Conservation (phyloP, 805 yeast genomes). For the Zygosaccharomyces bailii region DNA sequence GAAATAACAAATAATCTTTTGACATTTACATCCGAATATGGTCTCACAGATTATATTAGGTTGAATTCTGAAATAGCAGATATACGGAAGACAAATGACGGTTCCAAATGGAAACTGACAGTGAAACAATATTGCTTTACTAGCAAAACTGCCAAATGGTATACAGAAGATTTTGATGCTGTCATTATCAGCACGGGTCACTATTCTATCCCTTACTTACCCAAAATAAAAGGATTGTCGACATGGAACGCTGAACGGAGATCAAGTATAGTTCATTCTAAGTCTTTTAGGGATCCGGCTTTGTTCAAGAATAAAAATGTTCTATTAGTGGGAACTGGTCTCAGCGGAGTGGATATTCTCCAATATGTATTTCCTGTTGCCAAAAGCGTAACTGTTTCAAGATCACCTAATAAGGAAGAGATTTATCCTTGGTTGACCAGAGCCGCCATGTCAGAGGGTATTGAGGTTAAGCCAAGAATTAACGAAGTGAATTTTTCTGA, state of each 20-base stretch:
- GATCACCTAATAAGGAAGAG: slow-evolving; percentile 65
- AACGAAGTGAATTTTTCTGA: slow-evolving; percentile 28
- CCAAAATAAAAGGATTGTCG: slow-evolving; percentile 22
- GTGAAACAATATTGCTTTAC: slow-evolving; percentile 20
- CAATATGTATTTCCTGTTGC: slow-evolving; percentile 40
- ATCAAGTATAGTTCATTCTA: slow-evolving; percentile 43
- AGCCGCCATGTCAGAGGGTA: slow-evolving; percentile 39
- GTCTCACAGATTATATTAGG: slow-evolving; percentile 11
- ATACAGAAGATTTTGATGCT: slow-evolving; percentile 39
- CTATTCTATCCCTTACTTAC: slow-evolving; percentile 41
- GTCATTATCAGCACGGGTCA: slow-evolving; percentile 42
- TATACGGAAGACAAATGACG: slow-evolving; percentile 15
- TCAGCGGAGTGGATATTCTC: slow-evolving; percentile 40
- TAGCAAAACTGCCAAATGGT: slow-evolving; percentile 36
- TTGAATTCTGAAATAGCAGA: slow-evolving; percentile 20
- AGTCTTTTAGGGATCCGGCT: slow-evolving; percentile 22
- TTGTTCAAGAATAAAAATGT: slow-evolving; percentile 32
- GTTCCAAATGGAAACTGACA: slow-evolving; percentile 15
- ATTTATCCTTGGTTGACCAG: slow-evolving; percentile 39
- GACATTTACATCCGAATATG: slow-evolving; percentile 9
- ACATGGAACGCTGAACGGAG: slow-evolving; percentile 19
- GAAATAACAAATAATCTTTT: slow-evolving; percentile 17
- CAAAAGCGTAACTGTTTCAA: slow-evolving; percentile 54
- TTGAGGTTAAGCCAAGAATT: slow-evolving; percentile 38
- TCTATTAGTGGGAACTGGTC: slow-evolving; percentile 41